Conservation (phyloP, 2,329 filamentous ascomycete genomes). For the Purpureocillium lavendulum region DNA sequence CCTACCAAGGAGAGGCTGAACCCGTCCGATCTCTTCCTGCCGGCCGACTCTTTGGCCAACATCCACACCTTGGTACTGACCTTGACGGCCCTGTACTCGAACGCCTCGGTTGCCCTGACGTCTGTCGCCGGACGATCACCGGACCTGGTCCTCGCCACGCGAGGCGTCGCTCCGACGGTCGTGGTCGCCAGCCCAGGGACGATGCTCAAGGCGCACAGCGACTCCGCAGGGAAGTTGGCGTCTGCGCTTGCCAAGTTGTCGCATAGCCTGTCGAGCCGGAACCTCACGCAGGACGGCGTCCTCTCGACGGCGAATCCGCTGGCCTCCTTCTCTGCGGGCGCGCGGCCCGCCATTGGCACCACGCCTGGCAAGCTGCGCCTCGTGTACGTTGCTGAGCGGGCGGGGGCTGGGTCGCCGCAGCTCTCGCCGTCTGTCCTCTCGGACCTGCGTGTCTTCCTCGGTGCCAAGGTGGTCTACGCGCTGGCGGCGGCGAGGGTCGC, state of each 20-base stretch:
- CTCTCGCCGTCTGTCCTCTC: conserved; percentile 65
- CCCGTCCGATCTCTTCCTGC: conserved; percentile 72
- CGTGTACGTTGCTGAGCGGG: conserved; percentile 69
- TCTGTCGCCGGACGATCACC: conserved; percentile 70
- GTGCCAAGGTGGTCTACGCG: conserved; percentile 76
- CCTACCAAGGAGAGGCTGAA: conserved; percentile 67
- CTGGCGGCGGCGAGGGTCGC: conserved; percentile 77
- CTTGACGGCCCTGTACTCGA: conserved; percentile 74
- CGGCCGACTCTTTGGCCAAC: conserved; percentile 71
- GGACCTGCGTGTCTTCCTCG: conserved; percentile 73
- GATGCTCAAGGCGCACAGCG: conserved; percentile 57
- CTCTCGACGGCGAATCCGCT: conserved; percentile 50
- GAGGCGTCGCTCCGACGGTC: conserved; percentile 71
- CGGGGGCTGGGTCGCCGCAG: conserved; percentile 51
- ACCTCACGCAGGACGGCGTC: conserved; percentile 60
- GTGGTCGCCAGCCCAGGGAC: conserved; percentile 70
- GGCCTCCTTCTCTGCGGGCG: conserved; percentile 47
- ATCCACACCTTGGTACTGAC: conserved; percentile 74
- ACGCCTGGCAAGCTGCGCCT: conserved; percentile 69
- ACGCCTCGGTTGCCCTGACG: conserved; percentile 79
- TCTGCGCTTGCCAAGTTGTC: conserved; percentile 58
- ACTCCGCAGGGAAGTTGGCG: conserved; percentile 49
- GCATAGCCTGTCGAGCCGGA: conserved; percentile 63
- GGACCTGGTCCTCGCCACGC: conserved; percentile 64
- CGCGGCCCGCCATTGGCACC: conserved; percentile 50